Evolutionary conservation across 1,139 yeast species (phyloP), one percentile per base, ranked within the genome.

Genomic region (Lipomyces yarrowii): DNA sequence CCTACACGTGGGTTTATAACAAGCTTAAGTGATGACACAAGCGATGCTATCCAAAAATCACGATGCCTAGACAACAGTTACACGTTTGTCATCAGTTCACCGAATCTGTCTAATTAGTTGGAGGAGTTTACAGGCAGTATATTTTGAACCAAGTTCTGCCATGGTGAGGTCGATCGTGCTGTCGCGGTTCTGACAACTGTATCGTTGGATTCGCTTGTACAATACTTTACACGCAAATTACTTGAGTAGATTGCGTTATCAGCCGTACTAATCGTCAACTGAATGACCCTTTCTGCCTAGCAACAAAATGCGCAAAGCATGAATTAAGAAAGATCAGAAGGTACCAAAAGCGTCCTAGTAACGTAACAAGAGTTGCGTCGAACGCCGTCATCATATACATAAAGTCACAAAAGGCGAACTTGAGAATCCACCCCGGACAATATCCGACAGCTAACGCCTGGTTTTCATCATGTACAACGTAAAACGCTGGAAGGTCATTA

Each of bases 281-380:
- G 5, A 42, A 42, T 42, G 48, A 42, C 48, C 46, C 21, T 42
- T 42, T 18, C 48, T 8, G 48, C 48, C 21, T 8, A 7, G 21
- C 48, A 42, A 15, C 48, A 42, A 11, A 42, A n/a, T 42, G 8
- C 21, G 21, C 10, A 42, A n/a, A 39, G 18, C 8, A 42, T 42
- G 48, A n/a, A n/a, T 42, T 8, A 18, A 23, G 18, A n/a, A 18
- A 23, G 18, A n/a, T 61, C 63, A 61, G 63, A 61, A 58, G 42
- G 64, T 61, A 61, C 52, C 69, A 61, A 13, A 23, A 54, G 69
- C 69, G 69, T 65, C 64, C 67, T 57, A 37, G 52, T 23, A 39
- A 67, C 65, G 69, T 67, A 67, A 67, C 69, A 67, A 67, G 69
- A 48, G 64, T 42, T 67, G 69, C 69, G 69, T 69, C 69, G 64